Percentiles rank a stretch among this genome's conserved stretches.
These are phyloP conservation scores for Xylaria curta DNA, from an alignment of 495 filamentous ascomycete genomes.

Conservation along the genomic window DNA sequence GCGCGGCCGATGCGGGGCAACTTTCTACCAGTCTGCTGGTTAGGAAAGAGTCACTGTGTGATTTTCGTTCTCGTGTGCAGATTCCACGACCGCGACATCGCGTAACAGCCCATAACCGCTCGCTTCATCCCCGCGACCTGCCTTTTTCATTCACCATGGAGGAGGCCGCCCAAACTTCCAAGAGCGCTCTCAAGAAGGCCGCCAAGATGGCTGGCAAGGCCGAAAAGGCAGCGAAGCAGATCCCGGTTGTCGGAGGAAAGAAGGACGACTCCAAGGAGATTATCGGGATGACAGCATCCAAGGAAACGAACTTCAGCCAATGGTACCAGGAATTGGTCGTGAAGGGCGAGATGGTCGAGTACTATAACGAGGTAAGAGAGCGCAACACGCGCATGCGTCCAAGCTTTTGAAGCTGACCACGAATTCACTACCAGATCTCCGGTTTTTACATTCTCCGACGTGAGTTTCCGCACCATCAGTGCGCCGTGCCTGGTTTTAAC, in stretches of 20 bases:
- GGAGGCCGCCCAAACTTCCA: conserved; percentile 60
- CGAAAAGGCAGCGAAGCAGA: conserved; percentile 67
- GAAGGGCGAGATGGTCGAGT: conserved; percentile 94
- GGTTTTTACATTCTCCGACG: conserved; percentile 93
- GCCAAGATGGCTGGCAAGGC: conserved; percentile 72
- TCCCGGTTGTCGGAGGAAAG: conserved; percentile 57
- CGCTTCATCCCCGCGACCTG: not conserved
- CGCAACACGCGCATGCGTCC: not conserved
- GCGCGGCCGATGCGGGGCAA: conserved; percentile 24
- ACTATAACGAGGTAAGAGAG: conserved; percentile 58
- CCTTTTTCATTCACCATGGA: conserved; percentile 39
- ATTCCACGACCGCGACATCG: not conserved
- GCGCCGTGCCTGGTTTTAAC: not conserved
- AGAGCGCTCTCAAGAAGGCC: conserved; percentile 75
- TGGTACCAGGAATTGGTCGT: conserved; percentile 97
- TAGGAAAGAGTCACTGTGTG: conserved; percentile 2
- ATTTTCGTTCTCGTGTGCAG: not conserved
- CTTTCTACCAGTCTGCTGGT: not conserved
- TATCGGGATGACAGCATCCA: conserved; percentile 84
- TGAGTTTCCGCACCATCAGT: conserved; percentile 30
- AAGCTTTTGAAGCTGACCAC: conserved; percentile 1
- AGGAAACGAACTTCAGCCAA: conserved; percentile 83
- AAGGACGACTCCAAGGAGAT: conserved; percentile 58
- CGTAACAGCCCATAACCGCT: not conserved
- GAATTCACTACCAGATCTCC: conserved; percentile 70